Evolutionary conservation across 257 asterid genomes (phyloP).

Genomic region (Plectranthus barbatus): DNA sequence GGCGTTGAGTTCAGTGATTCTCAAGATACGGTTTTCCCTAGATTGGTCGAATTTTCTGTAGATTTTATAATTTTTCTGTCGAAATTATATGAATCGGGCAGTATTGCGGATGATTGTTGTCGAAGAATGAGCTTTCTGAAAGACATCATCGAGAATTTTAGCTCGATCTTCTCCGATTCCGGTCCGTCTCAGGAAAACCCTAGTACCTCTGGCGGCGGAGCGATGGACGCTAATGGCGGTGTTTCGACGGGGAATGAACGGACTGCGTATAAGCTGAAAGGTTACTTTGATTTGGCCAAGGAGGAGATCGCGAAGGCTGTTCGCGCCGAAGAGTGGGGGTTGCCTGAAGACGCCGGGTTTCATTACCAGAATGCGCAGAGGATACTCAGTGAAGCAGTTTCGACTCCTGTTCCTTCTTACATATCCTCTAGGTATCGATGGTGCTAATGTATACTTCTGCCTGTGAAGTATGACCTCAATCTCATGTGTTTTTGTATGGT

Average conservation of each 20-base stretch:
- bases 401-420: constrained; percentile 90
- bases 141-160: constrained; percentile 47
- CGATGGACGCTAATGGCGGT: constrained; percentile 66
- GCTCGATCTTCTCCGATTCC: constrained; percentile 54
- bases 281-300: constrained; percentile 84
- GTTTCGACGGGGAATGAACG: constrained; percentile 88
- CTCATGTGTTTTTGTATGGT: not conserved
- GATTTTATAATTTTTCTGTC: not conserved
- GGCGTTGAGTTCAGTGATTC: constrained; percentile 5
- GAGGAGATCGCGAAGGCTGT: constrained; percentile 83
- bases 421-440: constrained; percentile 57
- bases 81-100: not conserved
- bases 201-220: constrained; percentile 22
- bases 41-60: not conserved
- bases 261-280: constrained; percentile 73
- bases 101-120: not conserved
- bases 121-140: constrained; percentile 54
- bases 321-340: constrained; percentile 95
- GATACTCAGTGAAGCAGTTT: constrained; percentile 61
- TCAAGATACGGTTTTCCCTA: not conserved
- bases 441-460: not conserved
- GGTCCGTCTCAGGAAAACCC: constrained; percentile 34
- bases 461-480: not conserved
- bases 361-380: constrained; percentile 62
- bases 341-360: constrained; percentile 62